Percentiles rank a stretch among this genome's conserved stretches.
phyloP scores from a whole-genome alignment of 352 stramenopile genomes.

The Phytophthora gonapodyides region DNA sequence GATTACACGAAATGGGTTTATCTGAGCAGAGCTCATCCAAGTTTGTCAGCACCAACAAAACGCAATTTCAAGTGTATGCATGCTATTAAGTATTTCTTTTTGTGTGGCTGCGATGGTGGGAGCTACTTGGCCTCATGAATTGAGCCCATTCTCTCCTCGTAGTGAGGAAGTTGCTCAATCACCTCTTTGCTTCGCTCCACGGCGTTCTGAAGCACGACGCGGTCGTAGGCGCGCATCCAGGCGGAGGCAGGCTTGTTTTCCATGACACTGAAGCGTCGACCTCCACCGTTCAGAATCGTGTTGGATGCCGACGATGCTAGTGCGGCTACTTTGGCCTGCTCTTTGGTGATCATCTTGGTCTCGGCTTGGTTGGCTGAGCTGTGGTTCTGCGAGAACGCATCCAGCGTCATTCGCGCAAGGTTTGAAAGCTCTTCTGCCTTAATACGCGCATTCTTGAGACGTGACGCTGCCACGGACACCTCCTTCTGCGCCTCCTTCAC shows the following conservation, averaged over 20 bases:
- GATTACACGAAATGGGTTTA: no score
- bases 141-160: slow-evolving; percentile 19
- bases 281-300: slow-evolving; percentile 21
- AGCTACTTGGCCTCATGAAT: slow-evolving; percentile 21
- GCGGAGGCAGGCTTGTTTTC: slow-evolving; percentile 37
- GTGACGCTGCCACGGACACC: slow-evolving; percentile 60
- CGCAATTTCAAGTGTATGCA: no score
- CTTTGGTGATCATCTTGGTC: slow-evolving; percentile 5
- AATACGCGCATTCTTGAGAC: slow-evolving; percentile 75
- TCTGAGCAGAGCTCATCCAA: no score
- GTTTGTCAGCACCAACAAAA: no score
- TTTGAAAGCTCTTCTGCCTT: slow-evolving; percentile 79
- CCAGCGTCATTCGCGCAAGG: slow-evolving; percentile 67
- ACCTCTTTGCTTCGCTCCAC: slow-evolving; percentile 72
- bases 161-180: slow-evolving; percentile 34
- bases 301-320: slow-evolving; percentile 33
- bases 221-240: slow-evolving; percentile 73
- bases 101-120: no score
- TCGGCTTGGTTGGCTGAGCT: slow-evolving; percentile 7
- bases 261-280: slow-evolving; percentile 27
- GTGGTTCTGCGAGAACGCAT: slow-evolving; percentile 54
- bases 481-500: slow-evolving; percentile 79
- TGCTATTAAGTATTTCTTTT: no score
- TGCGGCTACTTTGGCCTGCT: slow-evolving; percentile 19
- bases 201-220: slow-evolving; percentile 63